Conservation (phyloP, 495 filamentous ascomycete genomes). For the Penicillium nucicola region DNA sequence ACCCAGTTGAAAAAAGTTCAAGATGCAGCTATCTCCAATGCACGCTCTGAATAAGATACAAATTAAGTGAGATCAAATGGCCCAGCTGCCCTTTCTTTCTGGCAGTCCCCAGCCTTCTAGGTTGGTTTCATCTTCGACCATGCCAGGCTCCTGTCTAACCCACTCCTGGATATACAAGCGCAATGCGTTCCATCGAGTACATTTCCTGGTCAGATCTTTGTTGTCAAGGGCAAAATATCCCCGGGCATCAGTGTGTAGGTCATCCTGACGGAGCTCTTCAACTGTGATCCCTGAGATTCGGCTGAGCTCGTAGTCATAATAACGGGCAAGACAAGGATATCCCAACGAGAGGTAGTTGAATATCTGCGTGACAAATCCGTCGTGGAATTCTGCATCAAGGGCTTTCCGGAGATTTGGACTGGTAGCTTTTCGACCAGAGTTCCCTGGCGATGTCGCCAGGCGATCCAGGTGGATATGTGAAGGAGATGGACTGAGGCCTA, state of each 20-base stretch:
- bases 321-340: conserved; percentile 77
- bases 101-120: conserved; percentile 67
- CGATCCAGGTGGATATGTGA: conserved; percentile 1
- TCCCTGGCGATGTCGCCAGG: not conserved
- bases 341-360: conserved; percentile 94
- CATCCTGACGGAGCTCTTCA: conserved; percentile 66
- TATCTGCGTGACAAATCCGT: conserved; percentile 88
- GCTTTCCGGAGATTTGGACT: conserved; percentile 47
- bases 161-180: conserved; percentile 80
- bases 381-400: conserved; percentile 66
- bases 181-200: conserved; percentile 77
- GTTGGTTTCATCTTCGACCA: conserved; percentile 49
- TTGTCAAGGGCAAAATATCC: conserved; percentile 55
- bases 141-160: conserved; percentile 71
- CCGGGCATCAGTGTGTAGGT: conserved; percentile 56
- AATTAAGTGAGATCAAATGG: conserved; percentile 43
- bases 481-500: conserved; percentile 3
- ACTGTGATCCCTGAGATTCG: conserved; percentile 68
- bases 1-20: not conserved
- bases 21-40: not conserved
- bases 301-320: conserved; percentile 78
- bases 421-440: not conserved
- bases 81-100: conserved; percentile 80
- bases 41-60: conserved; percentile 1
- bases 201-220: conserved; percentile 37